Evolutionary conservation across 2,329 filamentous ascomycete genomes (phyloP), one percentile per base, ranked within the genome.

Genomic region (Fusarium floridanum): DNA sequence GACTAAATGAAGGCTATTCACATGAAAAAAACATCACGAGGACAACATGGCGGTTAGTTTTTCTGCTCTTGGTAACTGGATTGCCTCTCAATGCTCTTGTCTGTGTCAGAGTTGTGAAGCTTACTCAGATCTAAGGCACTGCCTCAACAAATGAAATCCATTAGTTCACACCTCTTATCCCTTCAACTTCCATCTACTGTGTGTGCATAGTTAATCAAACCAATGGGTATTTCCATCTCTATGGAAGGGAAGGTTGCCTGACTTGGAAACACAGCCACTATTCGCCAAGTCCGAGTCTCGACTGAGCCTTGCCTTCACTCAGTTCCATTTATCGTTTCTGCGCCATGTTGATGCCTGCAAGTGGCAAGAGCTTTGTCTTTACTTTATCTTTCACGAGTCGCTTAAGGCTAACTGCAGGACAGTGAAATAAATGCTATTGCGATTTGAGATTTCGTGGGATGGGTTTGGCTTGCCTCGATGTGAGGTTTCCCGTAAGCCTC

Each of bases 81-180:
- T 55, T 55, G 48, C 48, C 48, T 55, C 48, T 55, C 48, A 55
- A 20, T 32, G 17, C 11, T 55, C 48, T 55, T 55, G 48, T 32
- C 27, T 17, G 48, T 17, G 48, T 55, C 48, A 20, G 16, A 32
- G 27, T 55, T 32, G 27, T 32, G 27, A 55, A 14, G 48, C 48
- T 55, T 55, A 55, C 48, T 55, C 48, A 55, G 48, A 55, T 55
- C 48, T 14, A 32, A 55, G 2, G 17, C 48, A 55, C 48, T 55
- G 48, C 48, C 48, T 9, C 48, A 32, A 32, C 27, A 55, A 55
- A 20, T 32, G 27, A 16, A 14, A 20, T 55, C 17, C 17, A 2
- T 2, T 32, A 34, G 27, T 32, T 20, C 14, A n/a, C 48, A 55
- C 48, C 27, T 32, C 48, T 12, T 32, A 55, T 32, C 6, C 1